A percentile compares a stretch with the other conserved stretches of the same genome.
Conservation (phyloP, 208 protist genomes). For the Crithidia fasciculata region DNA sequence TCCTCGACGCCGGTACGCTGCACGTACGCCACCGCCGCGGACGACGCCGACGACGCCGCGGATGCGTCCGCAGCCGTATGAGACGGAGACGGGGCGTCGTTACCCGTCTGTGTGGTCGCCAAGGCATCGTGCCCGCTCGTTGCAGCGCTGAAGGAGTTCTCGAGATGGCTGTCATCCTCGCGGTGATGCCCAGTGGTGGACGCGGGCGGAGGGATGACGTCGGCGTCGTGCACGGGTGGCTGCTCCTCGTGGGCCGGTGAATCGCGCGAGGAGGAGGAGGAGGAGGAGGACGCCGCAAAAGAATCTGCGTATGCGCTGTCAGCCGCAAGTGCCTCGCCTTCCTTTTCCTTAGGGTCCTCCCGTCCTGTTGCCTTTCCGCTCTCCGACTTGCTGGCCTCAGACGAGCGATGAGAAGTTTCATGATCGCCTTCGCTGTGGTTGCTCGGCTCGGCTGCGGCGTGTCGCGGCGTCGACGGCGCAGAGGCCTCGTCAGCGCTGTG, state of each 20-base stretch:
- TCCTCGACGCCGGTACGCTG: not conserved
- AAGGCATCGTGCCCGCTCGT: not conserved
- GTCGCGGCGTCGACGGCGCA: not conserved
- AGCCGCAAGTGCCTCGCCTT: not conserved
- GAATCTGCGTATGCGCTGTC: not conserved
- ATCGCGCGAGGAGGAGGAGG: not conserved
- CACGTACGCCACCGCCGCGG: not conserved
- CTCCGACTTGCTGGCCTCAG: not conserved
- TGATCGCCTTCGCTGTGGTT: not conserved
- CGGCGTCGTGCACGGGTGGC: too few species aligned
- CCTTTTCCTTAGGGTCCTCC: not conserved
- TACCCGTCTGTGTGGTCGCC: conserved; percentile 1
- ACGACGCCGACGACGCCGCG: not conserved
- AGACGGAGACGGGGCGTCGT: not conserved
- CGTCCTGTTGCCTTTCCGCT: not conserved
- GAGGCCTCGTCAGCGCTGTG: not conserved
- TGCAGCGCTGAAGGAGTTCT: not conserved
- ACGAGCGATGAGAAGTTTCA: not conserved
- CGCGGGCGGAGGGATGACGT: too few species aligned
- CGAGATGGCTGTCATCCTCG: not conserved
- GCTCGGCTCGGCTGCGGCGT: not conserved
- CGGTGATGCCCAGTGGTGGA: not conserved
- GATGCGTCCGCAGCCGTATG: not conserved
- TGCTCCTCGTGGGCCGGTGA: too few species aligned
- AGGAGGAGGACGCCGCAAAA: not conserved